These are phyloP conservation scores for Xerocomellus amylosporus DNA, from an alignment of 768 basidiomycete species.

Conservation along the genomic window DNA sequence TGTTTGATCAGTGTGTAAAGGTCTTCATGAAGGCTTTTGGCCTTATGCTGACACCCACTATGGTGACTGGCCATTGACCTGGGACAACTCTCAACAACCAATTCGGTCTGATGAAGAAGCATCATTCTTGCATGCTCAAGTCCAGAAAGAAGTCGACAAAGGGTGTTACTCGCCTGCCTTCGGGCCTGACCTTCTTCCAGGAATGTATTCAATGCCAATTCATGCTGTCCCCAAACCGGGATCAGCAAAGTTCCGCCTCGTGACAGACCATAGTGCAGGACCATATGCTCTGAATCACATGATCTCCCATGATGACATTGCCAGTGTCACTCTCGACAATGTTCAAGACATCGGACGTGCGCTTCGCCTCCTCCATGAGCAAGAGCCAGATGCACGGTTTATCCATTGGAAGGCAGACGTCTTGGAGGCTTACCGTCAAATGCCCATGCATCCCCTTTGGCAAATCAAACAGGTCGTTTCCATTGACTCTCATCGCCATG, in stretches of 20 bases:
- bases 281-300: slow-evolving; percentile 36
- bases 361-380: accelerated
- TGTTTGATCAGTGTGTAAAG: no score
- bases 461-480: slow-evolving; percentile 39
- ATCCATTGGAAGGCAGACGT: slow-evolving; percentile 38
- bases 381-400: not conserved
- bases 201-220: slow-evolving; percentile 43
- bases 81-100: no score
- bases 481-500: slow-evolving; percentile 6
- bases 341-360: slow-evolving; percentile 31
- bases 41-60: no score
- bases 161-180: slow-evolving; percentile 7
- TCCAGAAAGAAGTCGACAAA: no score
- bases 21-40: no score
- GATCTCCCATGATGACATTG: slow-evolving; percentile 15
- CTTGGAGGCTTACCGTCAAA: slow-evolving; percentile 32
- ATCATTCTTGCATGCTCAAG: no score
- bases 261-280: slow-evolving; percentile 40
- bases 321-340: slow-evolving; percentile 33
- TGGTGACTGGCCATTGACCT: no score
- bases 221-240: slow-evolving; percentile 44
- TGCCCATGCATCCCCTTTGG: slow-evolving; percentile 40
- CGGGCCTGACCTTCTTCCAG: slow-evolving; percentile 29
- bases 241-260: slow-evolving; percentile 32
- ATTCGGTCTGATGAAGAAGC: no score